These are phyloP conservation scores for Escovopsis weberi DNA, from an alignment of 2,329 filamentous ascomycete genomes.

Conservation along the genomic window DNA sequence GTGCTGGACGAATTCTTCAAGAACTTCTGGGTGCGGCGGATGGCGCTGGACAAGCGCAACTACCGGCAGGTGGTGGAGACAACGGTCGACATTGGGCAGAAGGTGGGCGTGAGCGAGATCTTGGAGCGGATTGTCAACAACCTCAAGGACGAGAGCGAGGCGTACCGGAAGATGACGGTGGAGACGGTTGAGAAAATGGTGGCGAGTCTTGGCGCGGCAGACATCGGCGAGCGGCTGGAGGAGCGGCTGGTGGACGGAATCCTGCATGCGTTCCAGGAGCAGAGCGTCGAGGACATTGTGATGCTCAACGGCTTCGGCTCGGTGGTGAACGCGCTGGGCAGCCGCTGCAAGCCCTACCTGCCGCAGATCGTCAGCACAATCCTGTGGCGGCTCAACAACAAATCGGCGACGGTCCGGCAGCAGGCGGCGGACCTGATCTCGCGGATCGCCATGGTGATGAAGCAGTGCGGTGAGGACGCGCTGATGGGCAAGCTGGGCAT, in stretches of 20 bases:
- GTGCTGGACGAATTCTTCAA: conserved; percentile 96
- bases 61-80: conserved; percentile 97
- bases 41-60: conserved; percentile 95
- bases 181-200: conserved; percentile 97
- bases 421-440: conserved; percentile 95
- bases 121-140: conserved; percentile 87
- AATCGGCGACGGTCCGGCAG: conserved; percentile 89
- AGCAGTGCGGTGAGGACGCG: conserved; percentile 91
- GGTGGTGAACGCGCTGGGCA: conserved; percentile 87
- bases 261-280: conserved; percentile 91
- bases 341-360: conserved; percentile 88
- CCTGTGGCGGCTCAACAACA: conserved; percentile 94
- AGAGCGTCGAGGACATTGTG: conserved; percentile 88
- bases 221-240: conserved; percentile 84
- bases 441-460: conserved; percentile 96
- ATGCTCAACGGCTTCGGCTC: conserved; percentile 97
- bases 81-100: conserved; percentile 90
- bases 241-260: conserved; percentile 93
- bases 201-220: conserved; percentile 80
- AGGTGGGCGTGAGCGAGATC: conserved; percentile 94
- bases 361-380: conserved; percentile 96
- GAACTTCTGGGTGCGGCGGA: conserved; percentile 93
- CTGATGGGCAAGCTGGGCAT: conserved; percentile 91
- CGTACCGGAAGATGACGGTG: conserved; percentile 97
- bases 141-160: conserved; percentile 93